Evolutionary conservation across 2,329 filamentous ascomycete genomes (phyloP).

Genomic region (Penicillium carneum): DNA sequence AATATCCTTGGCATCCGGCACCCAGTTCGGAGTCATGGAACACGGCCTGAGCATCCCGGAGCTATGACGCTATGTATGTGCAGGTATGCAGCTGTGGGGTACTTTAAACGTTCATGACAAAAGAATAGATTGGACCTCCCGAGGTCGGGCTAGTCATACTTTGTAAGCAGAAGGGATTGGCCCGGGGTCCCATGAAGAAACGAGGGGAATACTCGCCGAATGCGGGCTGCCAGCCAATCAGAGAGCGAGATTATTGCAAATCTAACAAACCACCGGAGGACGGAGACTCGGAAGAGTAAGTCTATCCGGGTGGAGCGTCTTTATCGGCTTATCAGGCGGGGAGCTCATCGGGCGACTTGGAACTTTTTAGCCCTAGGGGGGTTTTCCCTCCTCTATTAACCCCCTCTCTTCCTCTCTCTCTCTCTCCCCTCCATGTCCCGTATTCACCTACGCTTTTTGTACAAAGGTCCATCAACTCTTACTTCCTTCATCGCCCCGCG

Average conservation of each 20-base stretch:
- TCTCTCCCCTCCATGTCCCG: conserved; percentile 21
- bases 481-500: conserved; percentile 6
- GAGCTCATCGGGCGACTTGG: conserved; percentile 5
- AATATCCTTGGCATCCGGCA: too few species aligned
- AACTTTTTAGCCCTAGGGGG: not conserved
- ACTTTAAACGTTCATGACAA: not conserved
- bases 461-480: conserved; percentile 14
- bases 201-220: conserved; percentile 5
- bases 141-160: not conserved
- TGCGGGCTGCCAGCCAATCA: conserved; percentile 4
- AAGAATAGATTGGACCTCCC: not conserved
- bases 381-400: conserved; percentile 9
- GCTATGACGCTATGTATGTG: conserved; percentile 22
- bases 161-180: conserved; percentile 1
- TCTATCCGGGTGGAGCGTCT: conserved; percentile 39
- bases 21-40: conserved; percentile 67
- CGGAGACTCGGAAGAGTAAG: conserved; percentile 39
- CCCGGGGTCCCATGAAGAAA: not conserved
- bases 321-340: conserved; percentile 35
- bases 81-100: not conserved
- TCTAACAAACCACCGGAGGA: not conserved
- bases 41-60: conserved; percentile 64
- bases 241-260: conserved; percentile 3
- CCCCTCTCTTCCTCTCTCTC: not conserved
- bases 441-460: conserved; percentile 20